Conservation (phyloP, 768 basidiomycete genomes). For the Hygrophorus pudorinus region DNA sequence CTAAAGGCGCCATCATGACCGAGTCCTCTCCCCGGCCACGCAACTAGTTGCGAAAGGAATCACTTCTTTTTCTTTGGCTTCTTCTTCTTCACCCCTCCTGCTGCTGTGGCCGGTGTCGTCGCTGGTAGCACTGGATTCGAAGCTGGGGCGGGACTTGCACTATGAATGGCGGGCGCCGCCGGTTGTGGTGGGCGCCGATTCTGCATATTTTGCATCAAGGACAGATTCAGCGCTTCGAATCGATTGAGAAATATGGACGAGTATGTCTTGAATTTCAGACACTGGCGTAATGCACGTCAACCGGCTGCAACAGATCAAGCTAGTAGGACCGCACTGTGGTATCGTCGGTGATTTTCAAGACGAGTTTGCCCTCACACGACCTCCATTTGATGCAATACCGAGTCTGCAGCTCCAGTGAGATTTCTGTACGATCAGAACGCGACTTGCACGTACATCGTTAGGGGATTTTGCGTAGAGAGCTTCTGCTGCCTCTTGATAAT, state of each 20-base stretch:
- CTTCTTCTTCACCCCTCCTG: slow-evolving; percentile 73
- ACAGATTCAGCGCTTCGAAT: slow-evolving; percentile 85
- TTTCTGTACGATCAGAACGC: background rate
- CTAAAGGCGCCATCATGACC: too few species aligned
- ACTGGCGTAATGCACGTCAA: slow-evolving; percentile 36
- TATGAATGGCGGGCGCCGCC: slow-evolving; percentile 13
- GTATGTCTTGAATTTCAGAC: slow-evolving; percentile 92
- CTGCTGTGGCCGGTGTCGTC: slow-evolving; percentile 17
- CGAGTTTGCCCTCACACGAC: slow-evolving; percentile 73
- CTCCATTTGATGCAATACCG: slow-evolving; percentile 92
- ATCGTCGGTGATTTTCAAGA: slow-evolving; percentile 92
- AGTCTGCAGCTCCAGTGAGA: slow-evolving; percentile 37
- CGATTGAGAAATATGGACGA: slow-evolving; percentile 94
- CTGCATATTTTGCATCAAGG: slow-evolving; percentile 81
- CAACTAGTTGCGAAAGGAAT: background rate
- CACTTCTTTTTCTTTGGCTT: slow-evolving; percentile 75
- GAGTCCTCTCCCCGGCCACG: too few species aligned
- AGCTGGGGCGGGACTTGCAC: slow-evolving; percentile 10
- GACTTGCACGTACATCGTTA: slow-evolving; percentile 42
- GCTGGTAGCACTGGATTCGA: slow-evolving; percentile 18
- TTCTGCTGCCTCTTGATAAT: slow-evolving; percentile 85
- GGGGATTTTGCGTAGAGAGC: slow-evolving; percentile 75
- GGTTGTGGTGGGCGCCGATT: slow-evolving; percentile 39
- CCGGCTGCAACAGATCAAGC: background rate
- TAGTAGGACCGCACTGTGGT: slow-evolving; percentile 49